A percentile compares a stretch with the other conserved stretches of the same genome.
Evolutionary conservation across 768 basidiomycete species (phyloP).

Genomic region (Tricholoma hemisulphureum): DNA sequence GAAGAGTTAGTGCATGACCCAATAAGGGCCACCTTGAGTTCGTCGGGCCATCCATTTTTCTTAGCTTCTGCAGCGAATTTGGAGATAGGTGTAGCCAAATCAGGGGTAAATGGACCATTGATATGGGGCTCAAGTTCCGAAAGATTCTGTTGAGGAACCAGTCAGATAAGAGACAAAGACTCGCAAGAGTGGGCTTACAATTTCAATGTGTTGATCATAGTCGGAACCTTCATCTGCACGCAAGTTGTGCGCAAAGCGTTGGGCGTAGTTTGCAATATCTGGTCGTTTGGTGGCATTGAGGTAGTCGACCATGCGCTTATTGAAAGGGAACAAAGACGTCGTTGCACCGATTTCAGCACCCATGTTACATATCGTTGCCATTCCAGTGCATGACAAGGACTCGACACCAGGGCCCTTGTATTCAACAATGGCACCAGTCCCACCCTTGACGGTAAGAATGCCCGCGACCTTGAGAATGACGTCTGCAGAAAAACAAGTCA

Average conservation of each 20-base stretch:
- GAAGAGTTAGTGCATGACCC: constrained; percentile 99
- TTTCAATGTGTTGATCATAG: constrained; percentile 92
- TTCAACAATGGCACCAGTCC: constrained; percentile 98
- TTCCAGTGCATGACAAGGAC: constrained; percentile 95
- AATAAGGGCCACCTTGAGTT: constrained; percentile 96
- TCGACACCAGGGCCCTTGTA: constrained; percentile 95
- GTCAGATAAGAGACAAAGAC: constrained; percentile 6
- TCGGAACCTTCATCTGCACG: constrained; percentile 83
- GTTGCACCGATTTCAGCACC: constrained; percentile 99
- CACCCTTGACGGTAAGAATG: constrained; percentile 98
- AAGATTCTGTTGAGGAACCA: constrained; percentile 61
- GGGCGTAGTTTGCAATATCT: constrained; percentile 86
- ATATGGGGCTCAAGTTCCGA: constrained; percentile 98
- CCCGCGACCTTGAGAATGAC: constrained; percentile 99
- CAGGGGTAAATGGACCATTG: constrained; percentile 99
- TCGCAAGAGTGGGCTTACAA: constrained; percentile 48
- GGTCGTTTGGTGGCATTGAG: constrained; percentile 91
- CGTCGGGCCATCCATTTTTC: constrained; percentile 95
- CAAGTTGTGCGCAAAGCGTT: constrained; percentile 87
- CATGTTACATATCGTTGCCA: constrained; percentile 99
- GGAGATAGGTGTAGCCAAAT: constrained; percentile 97
- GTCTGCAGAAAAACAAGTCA: constrained; percentile 44
- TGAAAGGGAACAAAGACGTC: constrained; percentile 98
- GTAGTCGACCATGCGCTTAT: constrained; percentile 90
- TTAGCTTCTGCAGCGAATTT: constrained; percentile 90